Conservation (phyloP, 169 alveolate species). For the Fabrea salina region DNA sequence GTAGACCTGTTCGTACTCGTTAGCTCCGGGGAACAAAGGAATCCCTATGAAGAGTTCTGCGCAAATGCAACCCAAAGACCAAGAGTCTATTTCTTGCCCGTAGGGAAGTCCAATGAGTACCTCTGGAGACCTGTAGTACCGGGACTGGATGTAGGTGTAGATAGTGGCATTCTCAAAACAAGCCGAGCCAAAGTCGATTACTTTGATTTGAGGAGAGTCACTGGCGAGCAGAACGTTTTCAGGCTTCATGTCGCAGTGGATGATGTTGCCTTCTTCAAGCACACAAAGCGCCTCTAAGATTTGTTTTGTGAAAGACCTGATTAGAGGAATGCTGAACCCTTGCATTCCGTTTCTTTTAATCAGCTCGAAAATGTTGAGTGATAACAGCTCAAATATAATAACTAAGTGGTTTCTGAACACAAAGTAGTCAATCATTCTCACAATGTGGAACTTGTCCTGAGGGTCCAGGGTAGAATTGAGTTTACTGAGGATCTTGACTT, state of each 20-base stretch:
- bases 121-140: slow-evolving; percentile 84
- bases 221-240: slow-evolving; percentile 70
- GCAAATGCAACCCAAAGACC: slow-evolving; percentile 77
- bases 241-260: slow-evolving; percentile 81
- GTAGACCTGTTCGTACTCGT: slow-evolving; percentile 71
- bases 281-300: slow-evolving; percentile 60
- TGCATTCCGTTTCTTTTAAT: slow-evolving; percentile 50
- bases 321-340: slow-evolving; percentile 57
- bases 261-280: slow-evolving; percentile 56
- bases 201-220: slow-evolving; percentile 63
- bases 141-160: slow-evolving; percentile 72
- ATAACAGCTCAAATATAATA: slow-evolving; percentile 65
- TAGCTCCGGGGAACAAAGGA: slow-evolving; percentile 80
- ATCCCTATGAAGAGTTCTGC: slow-evolving; percentile 67
- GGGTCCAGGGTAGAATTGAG: slow-evolving; percentile 61
- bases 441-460: slow-evolving; percentile 62
- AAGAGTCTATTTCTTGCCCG: slow-evolving; percentile 71
- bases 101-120: slow-evolving; percentile 73
- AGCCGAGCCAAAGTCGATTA: slow-evolving; percentile 80
- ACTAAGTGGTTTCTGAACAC: slow-evolving; percentile 72
- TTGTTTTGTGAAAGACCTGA: slow-evolving; percentile 60
- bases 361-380: slow-evolving; percentile 65
- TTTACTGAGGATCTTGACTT: slow-evolving; percentile 63
- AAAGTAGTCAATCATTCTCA: slow-evolving; percentile 70
- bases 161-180: slow-evolving; percentile 70